Percentiles rank a stretch among this genome's conserved stretches.
These are phyloP conservation scores for Yamadazyma endophytica DNA, from an alignment of 805 yeast species.

Conservation along the genomic window DNA sequence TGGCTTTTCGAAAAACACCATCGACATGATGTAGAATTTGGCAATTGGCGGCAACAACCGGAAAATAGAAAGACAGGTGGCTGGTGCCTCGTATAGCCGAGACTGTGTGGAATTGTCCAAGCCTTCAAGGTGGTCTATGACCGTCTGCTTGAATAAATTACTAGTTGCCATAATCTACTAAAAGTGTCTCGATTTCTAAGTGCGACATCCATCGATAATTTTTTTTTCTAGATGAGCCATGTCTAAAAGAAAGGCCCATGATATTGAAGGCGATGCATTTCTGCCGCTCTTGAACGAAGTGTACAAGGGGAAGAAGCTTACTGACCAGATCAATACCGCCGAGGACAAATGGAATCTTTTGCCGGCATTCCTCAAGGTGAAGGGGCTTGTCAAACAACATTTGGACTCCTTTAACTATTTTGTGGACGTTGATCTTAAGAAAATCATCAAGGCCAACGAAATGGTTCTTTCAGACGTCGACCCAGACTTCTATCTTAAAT, in stretches of 20 bases:
- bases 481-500: slow-evolving; percentile 92
- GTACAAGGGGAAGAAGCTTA: slow-evolving; percentile 79
- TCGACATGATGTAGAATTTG: slow-evolving; percentile 80
- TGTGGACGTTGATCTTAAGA: slow-evolving; percentile 88
- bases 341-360: slow-evolving; percentile 95
- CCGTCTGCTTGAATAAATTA: slow-evolving; percentile 36
- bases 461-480: slow-evolving; percentile 89
- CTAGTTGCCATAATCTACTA: slow-evolving; percentile 1
- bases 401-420: slow-evolving; percentile 97
- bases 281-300: slow-evolving; percentile 73
- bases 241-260: background rate
- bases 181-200: background rate
- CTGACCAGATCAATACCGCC: slow-evolving; percentile 87
- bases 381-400: slow-evolving; percentile 96
- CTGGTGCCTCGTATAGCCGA: slow-evolving; percentile 76
- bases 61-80: slow-evolving; percentile 91
- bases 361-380: slow-evolving; percentile 93
- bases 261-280: slow-evolving; percentile 52
- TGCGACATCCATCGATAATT: background rate
- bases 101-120: slow-evolving; percentile 84
- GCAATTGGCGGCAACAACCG: slow-evolving; percentile 86
- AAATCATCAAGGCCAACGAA: slow-evolving; percentile 89
- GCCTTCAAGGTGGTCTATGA: slow-evolving; percentile 85
- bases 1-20: slow-evolving; percentile 78
- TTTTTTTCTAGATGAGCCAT: background rate